Base-by-base conservation (phyloP, 1,139 yeast species). In the Diutina rugosa region DNA sequence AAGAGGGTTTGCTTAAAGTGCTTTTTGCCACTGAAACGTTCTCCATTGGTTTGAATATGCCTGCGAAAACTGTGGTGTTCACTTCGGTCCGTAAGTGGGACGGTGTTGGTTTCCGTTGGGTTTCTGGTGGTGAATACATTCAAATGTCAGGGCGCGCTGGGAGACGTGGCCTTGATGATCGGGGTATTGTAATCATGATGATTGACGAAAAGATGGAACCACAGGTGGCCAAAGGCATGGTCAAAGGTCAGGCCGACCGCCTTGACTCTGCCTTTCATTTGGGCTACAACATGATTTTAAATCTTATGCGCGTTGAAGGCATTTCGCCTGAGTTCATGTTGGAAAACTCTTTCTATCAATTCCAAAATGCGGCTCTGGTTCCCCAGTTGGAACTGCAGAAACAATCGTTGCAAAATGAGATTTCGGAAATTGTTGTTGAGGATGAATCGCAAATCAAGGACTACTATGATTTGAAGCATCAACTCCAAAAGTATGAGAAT, bases 141-240 rank as follows among this genome's bases (percentile, higher is more conserved):
- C 99, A 95, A 73, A 93, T 93, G 99, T 89, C 97, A 51, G 99
- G 99, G 61, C 85, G 99, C 73, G 99, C 99, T 18, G 99, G 99
- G 65, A 91, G 99, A 78, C 88, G 99, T 79, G 99, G 99, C 65
- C 80, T 95, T 62, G 99, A 95, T 78, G 97, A 93, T 68, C 85
- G 98, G 67, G 99, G 99, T 73, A 91, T 93, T 69, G 99, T 95
- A 57, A 93, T 95, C 64, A 87, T 95, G 88, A 95, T 95, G 99
- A 90, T 93, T 69, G 98, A 93, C 69, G 98, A 93, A 68, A 93
- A 91, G 67, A 95, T 95, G 99, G 99, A 95, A 69, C 99, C 99
- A 5, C 95, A 90, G 64, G 96, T 93, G 47, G 99, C 99, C 21
- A 95, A 95, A 69, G 97, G 98, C 3, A 95, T 95, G 99, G 98